phyloP scores from a whole-genome alignment of 2,329 filamentous ascomycete species.

The Trichoderma atroviride region DNA sequence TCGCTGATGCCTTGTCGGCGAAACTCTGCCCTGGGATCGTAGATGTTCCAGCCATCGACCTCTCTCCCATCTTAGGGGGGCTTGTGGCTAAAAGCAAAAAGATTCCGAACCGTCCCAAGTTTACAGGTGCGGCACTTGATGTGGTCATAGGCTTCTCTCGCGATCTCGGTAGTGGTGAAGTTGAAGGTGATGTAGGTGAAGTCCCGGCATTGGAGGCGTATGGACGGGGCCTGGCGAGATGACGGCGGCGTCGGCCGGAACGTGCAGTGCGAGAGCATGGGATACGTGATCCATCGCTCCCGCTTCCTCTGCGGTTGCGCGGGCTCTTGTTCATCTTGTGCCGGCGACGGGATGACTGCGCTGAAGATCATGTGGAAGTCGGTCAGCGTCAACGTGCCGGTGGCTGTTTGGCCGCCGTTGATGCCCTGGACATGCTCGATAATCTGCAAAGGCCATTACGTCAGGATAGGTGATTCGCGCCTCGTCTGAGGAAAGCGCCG shows the following conservation, averaged over 20 bases:
- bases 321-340: constrained; percentile 30
- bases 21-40: constrained; percentile 85
- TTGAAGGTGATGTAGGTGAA: constrained; percentile 94
- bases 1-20: constrained; percentile 83
- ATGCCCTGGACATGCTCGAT: constrained; percentile 64
- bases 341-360: constrained; percentile 44
- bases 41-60: constrained; percentile 80
- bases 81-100: constrained; percentile 87
- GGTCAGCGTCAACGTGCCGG: constrained; percentile 62
- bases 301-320: constrained; percentile 43
- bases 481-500: background rate
- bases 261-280: constrained; percentile 81
- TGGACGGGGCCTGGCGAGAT: constrained; percentile 74
- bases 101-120: constrained; percentile 78
- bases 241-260: constrained; percentile 72
- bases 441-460: constrained; percentile 39
- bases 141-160: constrained; percentile 84
- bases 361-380: constrained; percentile 64
- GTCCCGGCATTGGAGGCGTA: constrained; percentile 87
- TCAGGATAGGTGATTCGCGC: constrained; percentile 10
- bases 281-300: constrained; percentile 93
- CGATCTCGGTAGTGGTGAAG: constrained; percentile 72
- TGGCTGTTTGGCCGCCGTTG: constrained; percentile 59
- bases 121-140: constrained; percentile 81
- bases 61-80: constrained; percentile 70